Evolutionary conservation across 2,329 filamentous ascomycete genomes (phyloP).

Genomic region (Pleurostoma richardsiae): DNA sequence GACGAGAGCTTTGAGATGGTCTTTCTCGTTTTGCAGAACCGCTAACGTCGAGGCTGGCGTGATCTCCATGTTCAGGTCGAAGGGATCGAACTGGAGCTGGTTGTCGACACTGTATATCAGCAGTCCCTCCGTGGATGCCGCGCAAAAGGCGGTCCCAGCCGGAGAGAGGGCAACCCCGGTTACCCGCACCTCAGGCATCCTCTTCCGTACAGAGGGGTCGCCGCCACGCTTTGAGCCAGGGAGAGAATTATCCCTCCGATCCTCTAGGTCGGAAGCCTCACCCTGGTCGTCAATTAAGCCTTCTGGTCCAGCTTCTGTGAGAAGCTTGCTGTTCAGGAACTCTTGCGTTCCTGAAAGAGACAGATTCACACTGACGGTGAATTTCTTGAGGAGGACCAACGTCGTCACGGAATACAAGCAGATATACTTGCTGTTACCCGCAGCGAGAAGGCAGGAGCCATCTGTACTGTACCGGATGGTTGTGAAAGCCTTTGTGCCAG

Average conservation of each 20-base stretch:
- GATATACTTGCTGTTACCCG: slow-evolving; percentile 97
- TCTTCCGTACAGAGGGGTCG: slow-evolving; percentile 74
- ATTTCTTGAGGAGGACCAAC: slow-evolving; percentile 89
- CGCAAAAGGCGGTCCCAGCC: slow-evolving; percentile 85
- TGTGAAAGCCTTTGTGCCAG: slow-evolving; percentile 85
- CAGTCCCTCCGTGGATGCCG: slow-evolving; percentile 88
- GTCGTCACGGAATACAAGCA: slow-evolving; percentile 94
- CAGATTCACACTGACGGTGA: slow-evolving; percentile 92
- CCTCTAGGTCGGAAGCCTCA: slow-evolving; percentile 84
- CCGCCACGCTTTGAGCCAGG: slow-evolving; percentile 81
- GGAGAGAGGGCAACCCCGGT: slow-evolving; percentile 83
- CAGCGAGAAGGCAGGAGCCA: slow-evolving; percentile 83
- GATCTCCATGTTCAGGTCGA: slow-evolving; percentile 90
- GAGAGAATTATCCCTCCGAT: slow-evolving; percentile 71
- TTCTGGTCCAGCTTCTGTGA: slow-evolving; percentile 84
- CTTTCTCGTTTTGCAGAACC: slow-evolving; percentile 60
- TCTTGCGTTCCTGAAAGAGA: slow-evolving; percentile 94
- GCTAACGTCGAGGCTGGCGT: slow-evolving; percentile 80
- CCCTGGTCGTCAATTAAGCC: slow-evolving; percentile 84
- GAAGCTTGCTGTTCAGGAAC: slow-evolving; percentile 85
- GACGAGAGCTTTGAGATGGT: slow-evolving; percentile 86
- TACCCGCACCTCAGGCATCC: slow-evolving; percentile 77
- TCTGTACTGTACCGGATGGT: slow-evolving; percentile 89
- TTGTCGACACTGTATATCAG: slow-evolving; percentile 90
- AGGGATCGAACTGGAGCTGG: slow-evolving; percentile 83